phyloP scores from a whole-genome alignment of 352 stramenopile species.

The Globisporangium polare region DNA sequence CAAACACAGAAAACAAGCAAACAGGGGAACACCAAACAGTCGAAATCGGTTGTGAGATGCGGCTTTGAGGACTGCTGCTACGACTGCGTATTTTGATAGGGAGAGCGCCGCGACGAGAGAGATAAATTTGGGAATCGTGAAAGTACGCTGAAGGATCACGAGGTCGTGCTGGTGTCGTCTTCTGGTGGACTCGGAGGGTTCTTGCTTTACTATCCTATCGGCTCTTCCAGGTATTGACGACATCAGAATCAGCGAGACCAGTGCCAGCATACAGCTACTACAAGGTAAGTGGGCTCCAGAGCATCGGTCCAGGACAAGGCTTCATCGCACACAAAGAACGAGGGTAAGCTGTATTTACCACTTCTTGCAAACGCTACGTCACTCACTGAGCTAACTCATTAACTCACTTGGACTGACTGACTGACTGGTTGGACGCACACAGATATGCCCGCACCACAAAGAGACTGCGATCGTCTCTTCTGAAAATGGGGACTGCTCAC shows the following conservation, averaged over 20 bases:
- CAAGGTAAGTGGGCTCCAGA: neutral
- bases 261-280: neutral
- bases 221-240: neutral
- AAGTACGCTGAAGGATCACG: constrained; percentile 3
- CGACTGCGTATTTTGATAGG: neutral
- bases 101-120: neutral
- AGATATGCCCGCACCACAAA: neutral
- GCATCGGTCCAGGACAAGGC: neutral
- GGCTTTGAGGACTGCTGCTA: neutral
- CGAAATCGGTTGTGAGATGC: neutral
- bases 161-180: neutral
- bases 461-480: neutral
- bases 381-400: neutral
- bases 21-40: neutral
- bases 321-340: neutral
- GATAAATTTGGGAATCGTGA: constrained; percentile 5
- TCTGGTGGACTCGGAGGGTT: no score
- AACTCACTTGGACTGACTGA: neutral
- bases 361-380: neutral
- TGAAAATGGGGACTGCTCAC: neutral
- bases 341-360: neutral
- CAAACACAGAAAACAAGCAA: neutral
- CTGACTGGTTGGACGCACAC: neutral
- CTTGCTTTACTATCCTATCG: neutral
- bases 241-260: neutral